Evolutionary conservation across 2,329 filamentous ascomycete species (phyloP), one percentile per base, ranked within the genome.

Genomic region (Periglandula ipomoeae): DNA sequence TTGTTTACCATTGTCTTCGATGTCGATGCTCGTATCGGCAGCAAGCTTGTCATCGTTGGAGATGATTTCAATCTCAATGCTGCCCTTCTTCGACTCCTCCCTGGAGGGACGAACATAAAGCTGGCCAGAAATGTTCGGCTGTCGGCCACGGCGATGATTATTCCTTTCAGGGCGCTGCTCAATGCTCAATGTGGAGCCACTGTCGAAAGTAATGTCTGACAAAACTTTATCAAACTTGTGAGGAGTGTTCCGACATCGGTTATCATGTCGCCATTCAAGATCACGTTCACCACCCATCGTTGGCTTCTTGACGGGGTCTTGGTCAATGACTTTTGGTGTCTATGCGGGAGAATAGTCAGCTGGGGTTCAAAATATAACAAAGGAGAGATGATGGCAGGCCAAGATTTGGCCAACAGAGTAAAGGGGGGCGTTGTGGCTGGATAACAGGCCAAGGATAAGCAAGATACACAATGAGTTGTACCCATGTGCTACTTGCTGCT

Each of bases 41-140:
- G 54, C 44, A 46, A 79, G 54, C 10, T 59, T 53, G 5, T 69
- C 60, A 53, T 75, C 64, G 54, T 76, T 79, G 48, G 69, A 66
- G 23, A 69, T 60, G 26, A 69, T 59, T 52, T 78, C 67, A 5
- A 79, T 44, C 1, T 71, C 65, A 32, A 78, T 55, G 2, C 58
- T 61, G 3, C 72, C 67, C 2, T 55, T 49, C 0, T 65, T 64
- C 3, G 60, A 63, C 22, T 56, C 24, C 15, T 64, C 58, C 11
- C 57, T 35, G 55, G 61, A 40, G 58, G 67, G 54, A 61, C 71
- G 69, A 38, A 79, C 47, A 38, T 75, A 55, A 17, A 79, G 59
- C 22, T 72, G 63, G 43, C 76, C 76, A 11, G 56, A 65, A 42
- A 78, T 59, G 6, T 60, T 61, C 30, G 75, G 67, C 5, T 54